phyloP scores from a whole-genome alignment of 2,329 filamentous ascomycete species.

The Coniochaeta hoffmannii region DNA sequence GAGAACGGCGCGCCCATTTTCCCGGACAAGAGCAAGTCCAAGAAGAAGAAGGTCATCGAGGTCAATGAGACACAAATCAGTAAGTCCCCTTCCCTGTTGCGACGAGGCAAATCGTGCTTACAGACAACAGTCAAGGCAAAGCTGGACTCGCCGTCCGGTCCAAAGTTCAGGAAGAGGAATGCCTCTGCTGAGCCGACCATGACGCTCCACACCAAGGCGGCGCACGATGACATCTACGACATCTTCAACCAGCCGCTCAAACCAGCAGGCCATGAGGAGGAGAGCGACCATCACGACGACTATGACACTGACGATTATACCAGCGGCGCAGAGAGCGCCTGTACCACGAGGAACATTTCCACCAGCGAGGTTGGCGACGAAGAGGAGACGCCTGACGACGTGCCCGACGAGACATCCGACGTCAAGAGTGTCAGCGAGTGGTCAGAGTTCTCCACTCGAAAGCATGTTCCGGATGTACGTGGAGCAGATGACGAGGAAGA shows the following conservation, averaged over 20 bases:
- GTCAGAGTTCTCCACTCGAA: constrained; percentile 77
- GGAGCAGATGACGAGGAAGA: constrained; percentile 21
- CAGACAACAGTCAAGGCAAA: constrained; percentile 75
- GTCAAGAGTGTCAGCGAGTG: constrained; percentile 68
- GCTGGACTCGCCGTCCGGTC: constrained; percentile 78
- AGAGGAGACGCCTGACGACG: constrained; percentile 28
- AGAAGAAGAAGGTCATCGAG: constrained; percentile 76
- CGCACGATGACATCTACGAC: constrained; percentile 94
- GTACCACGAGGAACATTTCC: constrained; percentile 62
- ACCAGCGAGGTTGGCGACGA: constrained; percentile 31
- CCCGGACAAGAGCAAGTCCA: constrained; percentile 34
- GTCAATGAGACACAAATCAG: constrained; percentile 89
- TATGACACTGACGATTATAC: constrained; percentile 76
- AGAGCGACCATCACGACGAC: constrained; percentile 54
- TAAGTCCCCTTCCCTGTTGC: constrained; percentile 36
- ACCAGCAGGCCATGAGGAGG: constrained; percentile 24
- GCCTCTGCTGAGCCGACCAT: constrained; percentile 74
- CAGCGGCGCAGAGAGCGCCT: constrained; percentile 77
- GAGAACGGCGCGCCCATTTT: constrained; percentile 47
- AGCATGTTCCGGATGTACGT: constrained; percentile 51
- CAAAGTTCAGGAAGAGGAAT: constrained; percentile 74
- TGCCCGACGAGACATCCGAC: constrained; percentile 34
- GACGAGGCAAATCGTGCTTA: background rate
- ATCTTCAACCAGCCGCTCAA: constrained; percentile 85
- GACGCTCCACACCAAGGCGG: constrained; percentile 92